Conservation (phyloP, 2,329 filamentous ascomycete genomes). For the Alternaria postmessia region DNA sequence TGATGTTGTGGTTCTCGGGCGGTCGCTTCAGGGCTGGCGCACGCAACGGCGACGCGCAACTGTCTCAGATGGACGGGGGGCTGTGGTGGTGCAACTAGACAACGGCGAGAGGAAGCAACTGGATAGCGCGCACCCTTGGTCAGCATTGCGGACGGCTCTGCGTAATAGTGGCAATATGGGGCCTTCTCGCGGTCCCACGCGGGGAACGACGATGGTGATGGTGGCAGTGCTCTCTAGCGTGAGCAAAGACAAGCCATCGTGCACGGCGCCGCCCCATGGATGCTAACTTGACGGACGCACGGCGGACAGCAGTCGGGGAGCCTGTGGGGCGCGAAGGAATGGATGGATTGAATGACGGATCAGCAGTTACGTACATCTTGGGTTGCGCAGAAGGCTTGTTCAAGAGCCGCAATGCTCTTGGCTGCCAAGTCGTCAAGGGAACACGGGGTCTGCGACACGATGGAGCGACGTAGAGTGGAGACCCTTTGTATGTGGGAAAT, state of each 20-base stretch:
- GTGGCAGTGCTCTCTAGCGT: slow-evolving; percentile 35
- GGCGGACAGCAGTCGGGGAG: slow-evolving; percentile 6
- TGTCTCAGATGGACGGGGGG: slow-evolving; percentile 42
- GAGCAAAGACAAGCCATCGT: slow-evolving; percentile 19
- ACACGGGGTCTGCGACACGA: slow-evolving; percentile 21
- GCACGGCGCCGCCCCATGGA: slow-evolving; percentile 19
- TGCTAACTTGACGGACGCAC: slow-evolving; percentile 1
- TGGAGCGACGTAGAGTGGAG: not conserved
- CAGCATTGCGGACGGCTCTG: slow-evolving; percentile 42
- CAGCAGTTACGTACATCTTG: slow-evolving; percentile 38
- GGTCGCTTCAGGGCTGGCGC: slow-evolving; percentile 24
- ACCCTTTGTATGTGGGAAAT: not conserved
- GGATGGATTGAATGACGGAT: slow-evolving; percentile 12
- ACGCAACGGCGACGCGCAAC: slow-evolving; percentile 34
- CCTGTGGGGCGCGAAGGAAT: slow-evolving; percentile 16
- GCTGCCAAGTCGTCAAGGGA: slow-evolving; percentile 36
- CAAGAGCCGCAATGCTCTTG: slow-evolving; percentile 37
- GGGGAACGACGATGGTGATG: slow-evolving; percentile 31
- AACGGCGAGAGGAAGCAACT: slow-evolving; percentile 24
- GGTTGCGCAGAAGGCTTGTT: slow-evolving; percentile 31
- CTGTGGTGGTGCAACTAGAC: slow-evolving; percentile 22
- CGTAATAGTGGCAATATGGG: slow-evolving; percentile 30
- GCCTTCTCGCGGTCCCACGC: slow-evolving; percentile 29
- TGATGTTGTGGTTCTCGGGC: slow-evolving; percentile 22
- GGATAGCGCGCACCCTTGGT: slow-evolving; percentile 35